Evolutionary conservation across 208 protist species (phyloP).

Genomic region (Crithidia expoeki): DNA sequence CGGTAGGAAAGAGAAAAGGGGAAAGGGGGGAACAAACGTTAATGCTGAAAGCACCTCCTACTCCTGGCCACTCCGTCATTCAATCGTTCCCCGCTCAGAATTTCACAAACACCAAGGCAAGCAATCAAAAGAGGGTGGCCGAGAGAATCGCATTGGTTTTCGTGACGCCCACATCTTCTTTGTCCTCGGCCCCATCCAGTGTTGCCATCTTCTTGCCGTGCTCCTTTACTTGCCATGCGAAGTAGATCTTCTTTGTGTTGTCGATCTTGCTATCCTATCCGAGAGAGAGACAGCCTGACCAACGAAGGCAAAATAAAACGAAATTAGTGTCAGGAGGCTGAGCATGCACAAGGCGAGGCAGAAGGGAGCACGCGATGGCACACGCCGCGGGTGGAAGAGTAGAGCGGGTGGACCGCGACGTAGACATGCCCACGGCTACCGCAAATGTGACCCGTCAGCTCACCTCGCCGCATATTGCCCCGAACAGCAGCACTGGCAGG

Average conservation of each 20-base stretch:
- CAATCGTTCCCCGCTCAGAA: too few species aligned
- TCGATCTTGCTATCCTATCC: not conserved
- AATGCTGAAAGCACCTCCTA: too few species aligned
- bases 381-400: not conserved
- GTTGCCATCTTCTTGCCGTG: not conserved
- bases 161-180: not conserved
- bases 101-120: constrained; percentile 21
- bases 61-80: too few species aligned
- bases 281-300: constrained; percentile 13
- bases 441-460: constrained; percentile 5
- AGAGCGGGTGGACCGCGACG: constrained; percentile 13
- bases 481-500: too few species aligned
- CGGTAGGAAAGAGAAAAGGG: too few species aligned
- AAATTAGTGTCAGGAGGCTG: not conserved
- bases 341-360: constrained; percentile 6
- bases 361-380: constrained; percentile 4
- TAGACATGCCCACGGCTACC: not conserved
- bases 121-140: constrained; percentile 1
- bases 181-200: not conserved
- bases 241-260: not conserved
- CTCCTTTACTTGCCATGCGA: constrained; percentile 15
- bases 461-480: not conserved
- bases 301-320: constrained; percentile 2
- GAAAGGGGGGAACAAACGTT: too few species aligned
- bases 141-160: constrained; percentile 5